Percentiles rank a stretch among this genome's conserved stretches.
Conservation (phyloP, 2,329 filamentous ascomycete species). For the Arthroderma sp. region DNA sequence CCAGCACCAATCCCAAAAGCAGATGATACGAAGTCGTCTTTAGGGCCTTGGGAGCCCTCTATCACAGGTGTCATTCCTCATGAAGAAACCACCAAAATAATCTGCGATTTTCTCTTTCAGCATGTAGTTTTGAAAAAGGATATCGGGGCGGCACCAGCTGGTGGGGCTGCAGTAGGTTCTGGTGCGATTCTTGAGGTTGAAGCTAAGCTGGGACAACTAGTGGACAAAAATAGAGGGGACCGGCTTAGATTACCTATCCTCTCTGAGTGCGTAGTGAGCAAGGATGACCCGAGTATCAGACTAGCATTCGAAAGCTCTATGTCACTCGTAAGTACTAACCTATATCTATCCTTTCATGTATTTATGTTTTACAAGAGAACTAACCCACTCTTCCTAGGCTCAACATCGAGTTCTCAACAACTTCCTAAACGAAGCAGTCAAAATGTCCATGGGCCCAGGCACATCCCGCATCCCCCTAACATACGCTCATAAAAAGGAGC, state of each 20-base stretch:
- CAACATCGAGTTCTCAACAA: constrained; percentile 78
- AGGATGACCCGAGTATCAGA: constrained; percentile 38
- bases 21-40: constrained; percentile 15
- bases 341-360: constrained; percentile 3
- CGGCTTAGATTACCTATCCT: constrained; percentile 54
- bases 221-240: constrained; percentile 57
- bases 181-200: constrained; percentile 81
- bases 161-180: constrained; percentile 45
- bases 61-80: constrained; percentile 58
- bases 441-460: constrained; percentile 34
- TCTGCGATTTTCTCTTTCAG: constrained; percentile 71
- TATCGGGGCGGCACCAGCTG: constrained; percentile 39
- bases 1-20: constrained; percentile 6
- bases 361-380: constrained; percentile 11
- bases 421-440: constrained; percentile 61
- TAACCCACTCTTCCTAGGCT: constrained; percentile 33
- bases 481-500: constrained; percentile 71
- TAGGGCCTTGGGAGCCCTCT: constrained; percentile 39
- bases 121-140: constrained; percentile 57
- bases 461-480: constrained; percentile 37
- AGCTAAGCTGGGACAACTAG: constrained; percentile 75
- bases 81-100: constrained; percentile 58
- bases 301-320: constrained; percentile 75
- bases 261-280: constrained; percentile 57
- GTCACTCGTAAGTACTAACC: constrained; percentile 54